Base-by-base conservation (phyloP, 345 rosid species). In the Mangifera indica region DNA sequence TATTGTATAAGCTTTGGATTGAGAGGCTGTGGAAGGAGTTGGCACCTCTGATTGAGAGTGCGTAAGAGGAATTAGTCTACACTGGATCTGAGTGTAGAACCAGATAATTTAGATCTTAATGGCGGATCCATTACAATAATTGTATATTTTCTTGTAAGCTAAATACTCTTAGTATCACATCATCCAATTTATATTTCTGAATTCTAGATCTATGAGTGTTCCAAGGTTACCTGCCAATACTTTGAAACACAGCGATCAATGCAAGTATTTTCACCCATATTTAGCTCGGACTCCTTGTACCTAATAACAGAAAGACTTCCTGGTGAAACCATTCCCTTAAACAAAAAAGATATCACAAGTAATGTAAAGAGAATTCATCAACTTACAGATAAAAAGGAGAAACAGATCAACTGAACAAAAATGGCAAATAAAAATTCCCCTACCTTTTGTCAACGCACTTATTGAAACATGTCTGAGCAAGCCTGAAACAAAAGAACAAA, bases 211-310 rank as follows among this genome's bases (percentile, higher is more conserved):
- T 17, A 20, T 4, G 6, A 45, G 13, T 18, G 10, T 5, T 44
- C 9, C 4, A 60, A 71, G 72, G 77, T 12, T 77, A 95, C 97
- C 94, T 87, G 93, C 96, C 93, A 90, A 80, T 96, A 96, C 70
- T 93, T 93, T 48, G 97, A 85, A 76, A 89, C 98, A 76, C 98
- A 96, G 63, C 99, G 96, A 77, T 96, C 98, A 49, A 96, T 93
- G 93, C 99, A 96, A 69, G 92, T 96, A 72, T 91, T 96, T 80
- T 96, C 99, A 65, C 97, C 99, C 98, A 91, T 93, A 82, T 93
- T 96, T 63, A 96, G 83, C 87, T 96, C 99, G 24, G 87, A 61
- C 69, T 96, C 99, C 84, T 90, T 93, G 86, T 87, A 93, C 89
- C 99, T 96, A 69, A 20, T 11, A 75, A 71, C 63, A 74, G 21